Conservation (phyloP, 495 filamentous ascomycete genomes). For the Aspergillus haitiensis region DNA sequence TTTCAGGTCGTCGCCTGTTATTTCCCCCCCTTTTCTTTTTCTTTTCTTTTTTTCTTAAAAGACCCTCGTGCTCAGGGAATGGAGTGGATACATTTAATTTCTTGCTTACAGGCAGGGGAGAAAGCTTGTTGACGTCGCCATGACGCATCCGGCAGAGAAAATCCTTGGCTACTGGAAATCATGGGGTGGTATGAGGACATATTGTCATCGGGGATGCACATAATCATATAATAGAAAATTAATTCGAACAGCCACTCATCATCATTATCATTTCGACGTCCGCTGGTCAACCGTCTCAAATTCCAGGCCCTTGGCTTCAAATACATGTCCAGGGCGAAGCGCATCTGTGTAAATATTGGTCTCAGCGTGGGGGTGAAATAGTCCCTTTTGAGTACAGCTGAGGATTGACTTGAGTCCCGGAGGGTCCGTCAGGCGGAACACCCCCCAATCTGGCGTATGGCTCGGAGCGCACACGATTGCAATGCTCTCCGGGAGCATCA, state of each 20-base stretch:
- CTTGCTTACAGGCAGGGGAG: not conserved
- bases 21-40: too few relatives aligned
- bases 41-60: too few relatives aligned
- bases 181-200: not conserved
- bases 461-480: constrained; percentile 94
- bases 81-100: not conserved
- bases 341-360: constrained; percentile 83
- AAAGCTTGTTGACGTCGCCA: not conserved
- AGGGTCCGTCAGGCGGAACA: constrained; percentile 90
- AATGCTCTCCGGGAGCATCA: constrained; percentile 92
- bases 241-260: constrained; percentile 2
- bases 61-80: too few relatives aligned
- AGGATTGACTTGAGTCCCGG: constrained; percentile 81
- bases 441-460: constrained; percentile 79
- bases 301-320: constrained; percentile 68
- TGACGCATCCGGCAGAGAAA: not conserved
- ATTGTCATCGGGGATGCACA: not conserved
- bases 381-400: constrained; percentile 67
- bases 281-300: constrained; percentile 81
- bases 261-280: constrained; percentile 34
- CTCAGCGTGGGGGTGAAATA: constrained; percentile 81
- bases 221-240: constrained; percentile 5
- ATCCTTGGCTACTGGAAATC: not conserved
- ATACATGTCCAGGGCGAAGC: constrained; percentile 78
- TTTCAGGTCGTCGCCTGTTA: too few relatives aligned